Conservation (phyloP, 768 basidiomycete species). For the Phaeotremella fagi region DNA sequence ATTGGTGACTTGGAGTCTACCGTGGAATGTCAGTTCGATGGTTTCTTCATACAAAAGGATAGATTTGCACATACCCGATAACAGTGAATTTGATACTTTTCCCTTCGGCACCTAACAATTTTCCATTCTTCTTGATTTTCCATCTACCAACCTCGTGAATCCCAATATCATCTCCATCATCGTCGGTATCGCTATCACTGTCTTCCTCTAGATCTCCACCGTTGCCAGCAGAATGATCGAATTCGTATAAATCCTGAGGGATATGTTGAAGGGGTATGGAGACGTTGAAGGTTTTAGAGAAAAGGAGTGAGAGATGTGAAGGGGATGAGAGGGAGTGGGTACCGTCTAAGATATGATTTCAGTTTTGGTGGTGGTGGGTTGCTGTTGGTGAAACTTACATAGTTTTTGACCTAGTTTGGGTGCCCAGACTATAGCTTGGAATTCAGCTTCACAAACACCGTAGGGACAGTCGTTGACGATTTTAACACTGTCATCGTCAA, state of each 20-base stretch:
- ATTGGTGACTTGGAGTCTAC: conserved; percentile 79
- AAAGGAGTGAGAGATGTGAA: conserved; percentile 82
- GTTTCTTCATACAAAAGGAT: not conserved
- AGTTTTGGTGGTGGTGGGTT: not conserved
- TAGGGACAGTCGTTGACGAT: conserved; percentile 83
- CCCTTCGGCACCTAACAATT: conserved; percentile 62
- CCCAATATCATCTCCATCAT: conserved; percentile 42
- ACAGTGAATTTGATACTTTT: conserved; percentile 77
- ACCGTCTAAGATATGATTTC: conserved; percentile 59
- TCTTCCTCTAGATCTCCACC: conserved; percentile 19
- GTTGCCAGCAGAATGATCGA: conserved; percentile 62
- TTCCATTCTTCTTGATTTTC: conserved; percentile 68
- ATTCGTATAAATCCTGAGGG: conserved; percentile 70
- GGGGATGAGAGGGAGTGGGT: conserved; percentile 83
- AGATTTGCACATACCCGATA: conserved; percentile 61
- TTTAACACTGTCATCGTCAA: conserved; percentile 60
- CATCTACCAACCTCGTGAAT: conserved; percentile 65
- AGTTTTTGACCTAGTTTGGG: conserved; percentile 76
- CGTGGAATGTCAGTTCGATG: not conserved
- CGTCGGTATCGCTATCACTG: conserved; percentile 29
- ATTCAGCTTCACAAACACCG: conserved; percentile 65
- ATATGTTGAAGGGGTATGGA: conserved; percentile 92
- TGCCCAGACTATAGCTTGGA: conserved; percentile 84
- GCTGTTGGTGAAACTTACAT: conserved; percentile 52
- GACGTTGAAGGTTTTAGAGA: conserved; percentile 88